A percentile compares a stretch with the other conserved stretches of the same genome.
Evolutionary conservation across 2,329 filamentous ascomycete species (phyloP).

Genomic region (Colletotrichum sp.): DNA sequence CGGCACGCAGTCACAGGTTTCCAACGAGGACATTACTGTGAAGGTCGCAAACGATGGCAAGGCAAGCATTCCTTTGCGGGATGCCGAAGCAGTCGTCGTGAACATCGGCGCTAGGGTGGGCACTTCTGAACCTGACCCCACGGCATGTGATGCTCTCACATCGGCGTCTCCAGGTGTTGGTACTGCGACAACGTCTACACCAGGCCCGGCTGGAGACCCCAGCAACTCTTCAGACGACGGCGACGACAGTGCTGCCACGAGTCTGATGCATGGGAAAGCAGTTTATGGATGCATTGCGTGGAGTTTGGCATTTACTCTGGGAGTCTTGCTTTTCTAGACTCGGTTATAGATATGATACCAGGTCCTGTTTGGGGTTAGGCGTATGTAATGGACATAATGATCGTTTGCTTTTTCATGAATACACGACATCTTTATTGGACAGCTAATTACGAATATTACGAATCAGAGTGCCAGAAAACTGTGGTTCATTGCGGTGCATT

Average conservation of each 20-base stretch:
- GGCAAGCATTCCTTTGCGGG: slow-evolving; percentile 8
- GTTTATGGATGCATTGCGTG: slow-evolving; percentile 15
- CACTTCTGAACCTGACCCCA: neutral
- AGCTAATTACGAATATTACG: neutral
- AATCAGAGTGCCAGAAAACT: neutral
- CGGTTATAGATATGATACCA: slow-evolving; percentile 8
- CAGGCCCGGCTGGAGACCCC: slow-evolving; percentile 1
- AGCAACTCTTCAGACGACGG: slow-evolving; percentile 1
- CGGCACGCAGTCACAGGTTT: neutral
- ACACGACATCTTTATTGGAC: neutral
- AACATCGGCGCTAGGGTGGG: slow-evolving; percentile 8
- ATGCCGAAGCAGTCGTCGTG: slow-evolving; percentile 9
- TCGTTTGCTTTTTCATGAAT: neutral
- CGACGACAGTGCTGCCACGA: neutral
- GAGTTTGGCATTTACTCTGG: slow-evolving; percentile 14
- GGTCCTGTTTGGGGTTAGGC: neutral
- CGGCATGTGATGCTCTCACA: slow-evolving; percentile 4
- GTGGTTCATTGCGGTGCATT: neutral
- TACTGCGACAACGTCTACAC: neutral
- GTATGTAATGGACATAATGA: neutral
- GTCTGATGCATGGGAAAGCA: neutral
- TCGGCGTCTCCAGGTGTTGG: neutral
- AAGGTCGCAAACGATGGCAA: neutral
- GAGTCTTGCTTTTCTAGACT: neutral
- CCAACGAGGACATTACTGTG: slow-evolving; percentile 6